Base-by-base conservation (phyloP, 1,284 basidiomycete genomes). In the Termitomyces sp. region DNA sequence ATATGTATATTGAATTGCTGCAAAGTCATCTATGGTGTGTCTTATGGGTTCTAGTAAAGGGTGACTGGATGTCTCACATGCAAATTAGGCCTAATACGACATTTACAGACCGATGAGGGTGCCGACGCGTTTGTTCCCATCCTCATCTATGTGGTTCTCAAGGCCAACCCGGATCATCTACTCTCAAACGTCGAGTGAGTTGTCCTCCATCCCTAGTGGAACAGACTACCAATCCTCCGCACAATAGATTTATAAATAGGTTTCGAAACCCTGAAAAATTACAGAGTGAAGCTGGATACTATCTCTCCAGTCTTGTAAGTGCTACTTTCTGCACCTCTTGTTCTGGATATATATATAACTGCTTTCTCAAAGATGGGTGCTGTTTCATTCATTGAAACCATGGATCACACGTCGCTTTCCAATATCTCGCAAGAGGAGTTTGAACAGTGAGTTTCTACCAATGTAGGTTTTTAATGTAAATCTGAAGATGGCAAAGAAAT, bases 1-100 rank as follows among this genome's bases (percentile, higher is more conserved):
- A 99, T 99, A 56, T 99, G 97, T 72, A 90, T 99, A 44, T 75
- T 99, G 45, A 99, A 99, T 66, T 92, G 86, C 72, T 99, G 95
- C 84, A 99, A 99, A 76, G 94, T 99, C 71, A 98, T 99, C 65
- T 99, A 97, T 68, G 96, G 96, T 93, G 62, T 58, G 85, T 55
- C 41, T 56, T 35, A 34, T 39, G 44, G 19, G 35, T 49, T 53
- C 2, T 24, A 24, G n/a, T 50, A 51, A 6, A 30, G 50, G 52
- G 53, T 41, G 13, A 51, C 55, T 56, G 37, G 47, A 7, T 50
- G 19, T 33, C 52, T 49, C 21, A 50, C 18, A 19, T 28, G 10
- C 40, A 46, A 31, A 52, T 14, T 62, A 94, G 91, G 93, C 47
- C 73, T 97, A 46, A 92, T 98, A 56, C 84, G 94, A 58, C 94